Evolutionary conservation across 208 protist genomes (phyloP), one percentile per base, ranked within the genome.

Genomic region (Acanthamoeba lenticulata): DNA sequence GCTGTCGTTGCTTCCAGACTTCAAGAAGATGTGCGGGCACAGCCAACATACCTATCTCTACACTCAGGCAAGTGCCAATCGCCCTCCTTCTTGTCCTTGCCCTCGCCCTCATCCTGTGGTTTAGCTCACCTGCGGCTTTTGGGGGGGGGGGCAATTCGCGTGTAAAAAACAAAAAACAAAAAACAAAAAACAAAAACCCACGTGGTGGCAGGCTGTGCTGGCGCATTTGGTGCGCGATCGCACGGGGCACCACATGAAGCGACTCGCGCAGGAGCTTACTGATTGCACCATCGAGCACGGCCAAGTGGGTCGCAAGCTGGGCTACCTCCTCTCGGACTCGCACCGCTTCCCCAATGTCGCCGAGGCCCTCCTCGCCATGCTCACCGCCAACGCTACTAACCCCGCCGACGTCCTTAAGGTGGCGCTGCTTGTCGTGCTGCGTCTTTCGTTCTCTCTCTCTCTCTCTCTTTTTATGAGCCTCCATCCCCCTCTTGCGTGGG

Each of bases 1-100:
- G 5, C 65, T 4, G 21, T 77, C 65, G 5, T n/a, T 77, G 29
- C 60, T 92, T 21, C 85, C 85, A 17, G 85, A 92, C 60, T 92
- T 92, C 36, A 77, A 94, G 44, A 94, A 94, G 42, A 94, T 94
- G 69, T 94, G 90, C 42, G 42, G 90, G 6, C 62, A 94, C 47
- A 86, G 67, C 32, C 40, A 94, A 67, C 90, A 94, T n/a, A 94
- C 90, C 21, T 94, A 94, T n/a, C n/a, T 86, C 17, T 94, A 94
- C 90, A 94, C 72, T 17, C 79, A 89, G 79, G 79, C 55, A 65
- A 5, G 24, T 4, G n/a, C n/a, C 13, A 19, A 32, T 24, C 21
- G 6, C 24, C 55, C 55, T 62, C 2, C 21, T 24, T 13, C 2
- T 24, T n/a, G 24, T 0, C 13, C 13, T 36, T 5, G 3, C 55